Base-by-base conservation (phyloP, 768 basidiomycete species). In the Udeniomyces megalosporus region DNA sequence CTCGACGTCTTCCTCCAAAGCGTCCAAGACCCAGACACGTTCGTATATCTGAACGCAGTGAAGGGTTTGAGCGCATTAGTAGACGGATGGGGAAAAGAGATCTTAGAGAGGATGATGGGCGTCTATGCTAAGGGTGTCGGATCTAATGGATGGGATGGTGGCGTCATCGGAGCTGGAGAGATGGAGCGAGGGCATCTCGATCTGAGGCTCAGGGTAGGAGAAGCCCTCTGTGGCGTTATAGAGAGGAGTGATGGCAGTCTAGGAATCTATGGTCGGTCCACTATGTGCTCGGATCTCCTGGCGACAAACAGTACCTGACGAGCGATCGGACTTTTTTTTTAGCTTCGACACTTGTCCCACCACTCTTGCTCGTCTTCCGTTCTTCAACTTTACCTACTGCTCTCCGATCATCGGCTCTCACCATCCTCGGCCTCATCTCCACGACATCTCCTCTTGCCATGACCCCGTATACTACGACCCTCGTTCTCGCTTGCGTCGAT, bases 11-110 rank as follows among this genome's bases (percentile, higher is more conserved):
- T 96, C 71, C 72, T 92, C 66, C 82, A 87, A 69, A 80, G 83
- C 0, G 74, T 92, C 5, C 85, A 88, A 69, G 90, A 95, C 65
- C 86, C 91, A 44, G 93, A 97, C 69, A 89, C 88, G n/a, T 96
- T 90, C 72, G 82, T 96, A 59, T 96, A 89, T 70, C 76, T 96
- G 57, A 90, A 90, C 69, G 90, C 86, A 0, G 84, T 93, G 15
- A 88, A 91, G 68, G 92, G 92, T 0, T 78, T 97, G 0, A 80
- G 84, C n/a, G 82, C 80, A 4, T 83, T 96, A 80, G 89, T 85
- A 0, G 84, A 90, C 68, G 77, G 77, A 1, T 81, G 83, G 64
- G 88, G 87, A 2, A 80, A 79, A 66, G 84, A 88, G 12, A 83
- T 91, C 14, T 71, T 92, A 8, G 76, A 76, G 60, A 75, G 77